phyloP scores from a whole-genome alignment of 2,329 filamentous ascomycete genomes.

The Colletotrichum navitas region DNA sequence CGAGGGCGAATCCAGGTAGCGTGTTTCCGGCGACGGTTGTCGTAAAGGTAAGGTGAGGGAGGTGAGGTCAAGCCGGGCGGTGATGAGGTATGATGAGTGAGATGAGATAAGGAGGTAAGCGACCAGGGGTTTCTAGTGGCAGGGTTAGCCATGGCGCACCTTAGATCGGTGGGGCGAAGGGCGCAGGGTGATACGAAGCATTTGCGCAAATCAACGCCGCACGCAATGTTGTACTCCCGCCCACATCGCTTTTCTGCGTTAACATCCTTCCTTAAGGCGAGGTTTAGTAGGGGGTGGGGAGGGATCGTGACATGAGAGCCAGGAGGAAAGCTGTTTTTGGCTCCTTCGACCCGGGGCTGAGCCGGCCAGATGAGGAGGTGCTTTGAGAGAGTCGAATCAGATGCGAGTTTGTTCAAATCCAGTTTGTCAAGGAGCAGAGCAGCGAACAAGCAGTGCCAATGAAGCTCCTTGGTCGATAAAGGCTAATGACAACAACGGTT shows the following conservation, averaged over 20 bases:
- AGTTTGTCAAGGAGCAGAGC: background rate
- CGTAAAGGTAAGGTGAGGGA: background rate
- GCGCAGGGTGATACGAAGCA: constrained; percentile 7
- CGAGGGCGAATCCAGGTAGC: constrained; percentile 5
- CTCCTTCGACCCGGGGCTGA: no score
- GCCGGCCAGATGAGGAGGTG: background rate
- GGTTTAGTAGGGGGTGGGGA: background rate
- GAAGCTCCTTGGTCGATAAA: background rate
- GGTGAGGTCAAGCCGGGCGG: background rate
- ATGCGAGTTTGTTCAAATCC: background rate
- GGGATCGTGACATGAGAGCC: background rate
- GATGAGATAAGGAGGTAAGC: constrained; percentile 13
- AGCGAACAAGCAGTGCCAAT: background rate
- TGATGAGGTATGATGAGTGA: constrained; percentile 13
- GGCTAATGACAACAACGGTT: background rate
- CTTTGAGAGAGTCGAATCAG: background rate
- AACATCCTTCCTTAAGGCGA: background rate
- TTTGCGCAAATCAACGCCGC: background rate
- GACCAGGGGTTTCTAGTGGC: background rate
- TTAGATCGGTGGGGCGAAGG: constrained; percentile 3
- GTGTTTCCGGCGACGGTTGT: background rate
- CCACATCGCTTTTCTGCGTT: no score
- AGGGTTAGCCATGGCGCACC: background rate
- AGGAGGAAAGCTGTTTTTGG: background rate
- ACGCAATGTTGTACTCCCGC: background rate